Evolutionary conservation across 164 flowering plant species (phyloP).

Genomic region (Euptelea pleiosperma): DNA sequence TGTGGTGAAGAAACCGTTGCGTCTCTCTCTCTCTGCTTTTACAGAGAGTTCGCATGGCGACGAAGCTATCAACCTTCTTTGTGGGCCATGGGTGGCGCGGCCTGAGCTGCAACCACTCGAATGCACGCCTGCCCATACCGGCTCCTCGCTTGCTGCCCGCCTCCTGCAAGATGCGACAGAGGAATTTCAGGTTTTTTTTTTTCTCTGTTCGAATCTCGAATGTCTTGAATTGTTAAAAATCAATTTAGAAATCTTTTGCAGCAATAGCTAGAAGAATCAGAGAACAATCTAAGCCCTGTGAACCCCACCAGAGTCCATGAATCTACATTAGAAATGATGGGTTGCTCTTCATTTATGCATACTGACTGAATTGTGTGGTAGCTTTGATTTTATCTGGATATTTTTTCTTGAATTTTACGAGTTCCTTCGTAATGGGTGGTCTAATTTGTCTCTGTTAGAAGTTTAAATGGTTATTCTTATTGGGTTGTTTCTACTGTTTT

Average conservation of each 20-base stretch:
- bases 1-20: conserved; percentile 18
- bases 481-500: background rate
- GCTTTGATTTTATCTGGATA: background rate
- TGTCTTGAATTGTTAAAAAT: background rate
- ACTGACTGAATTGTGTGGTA: background rate
- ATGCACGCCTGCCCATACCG: conserved; percentile 19
- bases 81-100: conserved; percentile 32
- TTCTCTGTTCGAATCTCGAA: background rate
- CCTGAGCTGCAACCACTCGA: conserved; percentile 17
- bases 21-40: conserved; percentile 9
- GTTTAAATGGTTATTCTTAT: background rate
- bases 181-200: conserved; percentile 42
- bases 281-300: too few species aligned
- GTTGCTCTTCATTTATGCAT: too few species aligned
- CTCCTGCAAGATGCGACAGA: conserved; percentile 55
- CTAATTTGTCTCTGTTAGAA: background rate
- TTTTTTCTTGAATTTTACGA: background rate
- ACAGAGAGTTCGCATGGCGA: conserved; percentile 32
- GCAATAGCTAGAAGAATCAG: too few species aligned
- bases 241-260: too few species aligned
- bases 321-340: too few species aligned
- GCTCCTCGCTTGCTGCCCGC: conserved; percentile 33
- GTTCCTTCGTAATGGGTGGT: too few species aligned
- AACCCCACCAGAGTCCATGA: too few species aligned
- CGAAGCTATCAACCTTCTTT: conserved; percentile 37